phyloP scores from a whole-genome alignment of 768 basidiomycete species.

The Mrakia blollopis region DNA sequence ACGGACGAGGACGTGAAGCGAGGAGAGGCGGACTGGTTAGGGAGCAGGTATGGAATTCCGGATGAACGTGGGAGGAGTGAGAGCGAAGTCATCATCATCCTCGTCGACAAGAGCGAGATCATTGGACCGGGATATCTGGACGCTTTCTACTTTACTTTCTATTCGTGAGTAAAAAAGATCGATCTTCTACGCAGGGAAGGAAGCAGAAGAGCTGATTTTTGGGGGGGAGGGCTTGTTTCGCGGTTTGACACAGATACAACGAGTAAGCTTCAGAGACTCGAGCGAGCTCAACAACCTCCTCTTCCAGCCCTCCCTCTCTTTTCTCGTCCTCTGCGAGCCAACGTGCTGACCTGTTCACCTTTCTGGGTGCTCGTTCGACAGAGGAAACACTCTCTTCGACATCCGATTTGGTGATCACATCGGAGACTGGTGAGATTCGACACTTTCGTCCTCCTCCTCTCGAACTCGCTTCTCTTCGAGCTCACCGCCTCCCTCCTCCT shows the following conservation, averaged over 20 bases:
- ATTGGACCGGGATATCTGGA: constrained; percentile 29
- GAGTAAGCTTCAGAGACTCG: constrained; percentile 22
- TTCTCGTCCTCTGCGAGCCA: not conserved
- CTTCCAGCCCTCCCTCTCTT: not conserved
- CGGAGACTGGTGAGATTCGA: constrained; percentile 24
- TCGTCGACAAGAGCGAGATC: constrained; percentile 34
- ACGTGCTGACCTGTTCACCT: not conserved
- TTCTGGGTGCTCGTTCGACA: not conserved
- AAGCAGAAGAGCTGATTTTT: not conserved
- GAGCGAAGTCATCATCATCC: constrained; percentile 29
- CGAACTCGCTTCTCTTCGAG: not conserved
- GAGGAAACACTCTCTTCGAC: constrained; percentile 28
- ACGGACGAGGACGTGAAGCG: constrained; percentile 26
- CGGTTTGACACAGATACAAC: constrained; percentile 21
- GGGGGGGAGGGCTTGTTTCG: too few species aligned
- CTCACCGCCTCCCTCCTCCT: not conserved
- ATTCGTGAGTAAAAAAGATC: constrained; percentile 24
- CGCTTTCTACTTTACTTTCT: constrained; percentile 33
- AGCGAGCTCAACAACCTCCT: not conserved
- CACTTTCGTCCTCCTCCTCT: not conserved
- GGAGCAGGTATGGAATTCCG: constrained; percentile 31
- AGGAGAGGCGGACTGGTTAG: constrained; percentile 28
- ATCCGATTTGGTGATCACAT: constrained; percentile 31
- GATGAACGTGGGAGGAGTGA: constrained; percentile 24
- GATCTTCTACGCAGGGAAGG: not conserved